These are phyloP conservation scores for Brassica balearica DNA, from an alignment of 441 rosid genomes.

Conservation along the genomic window DNA sequence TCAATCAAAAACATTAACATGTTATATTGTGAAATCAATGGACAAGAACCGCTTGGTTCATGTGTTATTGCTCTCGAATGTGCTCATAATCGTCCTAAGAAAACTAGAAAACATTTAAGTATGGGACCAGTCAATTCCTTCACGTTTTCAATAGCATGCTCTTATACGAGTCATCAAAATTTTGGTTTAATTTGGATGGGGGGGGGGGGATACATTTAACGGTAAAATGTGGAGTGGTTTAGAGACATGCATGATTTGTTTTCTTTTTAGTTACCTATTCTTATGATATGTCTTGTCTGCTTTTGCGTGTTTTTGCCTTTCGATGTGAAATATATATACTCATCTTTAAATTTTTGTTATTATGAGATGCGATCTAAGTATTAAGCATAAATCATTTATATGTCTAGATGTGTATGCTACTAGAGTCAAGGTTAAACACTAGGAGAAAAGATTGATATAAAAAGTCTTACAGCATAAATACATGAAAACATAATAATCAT, in stretches of 20 bases:
- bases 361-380: neutral
- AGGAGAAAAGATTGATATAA: slow-evolving; percentile 14
- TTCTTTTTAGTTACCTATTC: slow-evolving; percentile 31
- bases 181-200: neutral
- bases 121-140: slow-evolving; percentile 13
- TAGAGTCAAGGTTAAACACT: slow-evolving; percentile 19
- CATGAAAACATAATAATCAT: slow-evolving; percentile 20
- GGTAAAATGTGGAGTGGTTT: slow-evolving; percentile 16
- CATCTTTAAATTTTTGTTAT: neutral
- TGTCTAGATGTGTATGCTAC: neutral
- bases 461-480: slow-evolving; percentile 16
- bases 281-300: slow-evolving; percentile 39
- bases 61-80: slow-evolving; percentile 11
- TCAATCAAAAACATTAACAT: slow-evolving; percentile 18
- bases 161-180: slow-evolving; percentile 22
- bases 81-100: slow-evolving; percentile 8
- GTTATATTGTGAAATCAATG: slow-evolving; percentile 10
- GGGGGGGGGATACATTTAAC: neutral
- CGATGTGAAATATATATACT: neutral
- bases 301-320: slow-evolving; percentile 33
- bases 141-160: neutral
- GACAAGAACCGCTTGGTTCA: slow-evolving; percentile 20
- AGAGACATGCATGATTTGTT: slow-evolving; percentile 29
- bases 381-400: neutral
- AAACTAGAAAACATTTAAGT: slow-evolving; percentile 2